Evolutionary conservation across 441 rosid genomes (phyloP).

Genomic region (Populus hybrid): DNA sequence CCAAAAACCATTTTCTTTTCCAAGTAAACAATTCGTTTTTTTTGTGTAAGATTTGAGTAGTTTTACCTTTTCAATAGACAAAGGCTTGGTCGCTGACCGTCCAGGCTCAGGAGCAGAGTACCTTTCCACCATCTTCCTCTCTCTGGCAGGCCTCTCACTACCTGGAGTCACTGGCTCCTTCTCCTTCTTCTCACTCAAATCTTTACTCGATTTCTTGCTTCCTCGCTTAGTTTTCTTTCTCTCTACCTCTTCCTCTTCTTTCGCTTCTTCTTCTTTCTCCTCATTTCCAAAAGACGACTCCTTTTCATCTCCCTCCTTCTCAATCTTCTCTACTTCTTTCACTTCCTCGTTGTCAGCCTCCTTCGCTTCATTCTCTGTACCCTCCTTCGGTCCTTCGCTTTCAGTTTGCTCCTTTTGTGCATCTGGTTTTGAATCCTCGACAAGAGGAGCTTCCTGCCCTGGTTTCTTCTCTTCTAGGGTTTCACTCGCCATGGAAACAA

Average conservation of each 20-base stretch:
- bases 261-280: slow-evolving; percentile 20
- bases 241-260: slow-evolving; percentile 14
- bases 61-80: slow-evolving; percentile 70
- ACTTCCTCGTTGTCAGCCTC: slow-evolving; percentile 21
- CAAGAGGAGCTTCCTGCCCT: slow-evolving; percentile 40
- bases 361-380: slow-evolving; percentile 6
- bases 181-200: slow-evolving; percentile 21
- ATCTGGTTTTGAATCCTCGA: slow-evolving; percentile 21
- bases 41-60: not conserved
- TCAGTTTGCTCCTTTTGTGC: not conserved
- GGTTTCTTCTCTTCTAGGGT: slow-evolving; percentile 65
- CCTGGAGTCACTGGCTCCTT: slow-evolving; percentile 50
- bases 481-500: slow-evolving; percentile 56
- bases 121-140: slow-evolving; percentile 87
- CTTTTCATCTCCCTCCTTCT: slow-evolving; percentile 20
- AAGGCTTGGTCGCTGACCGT: slow-evolving; percentile 50
- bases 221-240: slow-evolving; percentile 21
- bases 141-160: slow-evolving; percentile 82
- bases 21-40: too few relatives aligned
- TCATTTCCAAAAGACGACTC: slow-evolving; percentile 4
- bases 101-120: slow-evolving; percentile 61
- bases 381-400: slow-evolving; percentile 23
- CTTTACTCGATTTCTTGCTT: slow-evolving; percentile 20
- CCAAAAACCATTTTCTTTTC: too few relatives aligned
- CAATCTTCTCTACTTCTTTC: slow-evolving; percentile 15